Evolutionary conservation across 805 yeast genomes (phyloP).

Genomic region (Hanseniaspora singularis): DNA sequence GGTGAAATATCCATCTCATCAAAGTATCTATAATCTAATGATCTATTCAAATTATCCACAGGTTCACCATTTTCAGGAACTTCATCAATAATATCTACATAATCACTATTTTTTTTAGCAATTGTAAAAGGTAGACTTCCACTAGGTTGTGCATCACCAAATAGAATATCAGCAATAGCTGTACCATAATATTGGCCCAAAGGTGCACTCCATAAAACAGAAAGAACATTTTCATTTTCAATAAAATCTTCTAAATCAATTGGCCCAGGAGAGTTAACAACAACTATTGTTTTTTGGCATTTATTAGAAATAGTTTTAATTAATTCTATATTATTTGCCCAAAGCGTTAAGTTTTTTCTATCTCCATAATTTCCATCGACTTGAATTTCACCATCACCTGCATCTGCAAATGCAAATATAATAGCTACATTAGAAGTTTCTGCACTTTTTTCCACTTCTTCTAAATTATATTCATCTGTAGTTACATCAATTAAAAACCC

Average conservation of each 20-base stretch:
- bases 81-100: constrained; percentile 37
- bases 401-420: constrained; percentile 41
- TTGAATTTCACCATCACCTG: constrained; percentile 49
- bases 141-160: constrained; percentile 52
- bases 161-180: constrained; percentile 46
- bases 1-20: constrained; percentile 46
- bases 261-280: constrained; percentile 50
- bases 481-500: constrained; percentile 38
- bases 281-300: constrained; percentile 45
- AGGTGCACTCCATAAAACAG: constrained; percentile 44
- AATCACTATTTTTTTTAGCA: constrained; percentile 39
- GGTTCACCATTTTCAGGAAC: constrained; percentile 30
- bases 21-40: constrained; percentile 47
- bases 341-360: constrained; percentile 39
- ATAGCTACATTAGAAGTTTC: constrained; percentile 42
- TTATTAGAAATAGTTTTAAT: constrained; percentile 38
- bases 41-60: constrained; percentile 27
- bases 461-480: constrained; percentile 37
- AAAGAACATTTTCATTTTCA: constrained; percentile 47
- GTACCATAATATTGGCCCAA: constrained; percentile 46
- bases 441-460: constrained; percentile 35
- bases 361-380: constrained; percentile 53
- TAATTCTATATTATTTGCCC: constrained; percentile 48
- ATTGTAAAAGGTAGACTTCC: constrained; percentile 55
- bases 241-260: constrained; percentile 45